Percentiles rank a stretch among this genome's conserved stretches.
Evolutionary conservation across 441 rosid species (phyloP).

Genomic region (Jatropha multifida): DNA sequence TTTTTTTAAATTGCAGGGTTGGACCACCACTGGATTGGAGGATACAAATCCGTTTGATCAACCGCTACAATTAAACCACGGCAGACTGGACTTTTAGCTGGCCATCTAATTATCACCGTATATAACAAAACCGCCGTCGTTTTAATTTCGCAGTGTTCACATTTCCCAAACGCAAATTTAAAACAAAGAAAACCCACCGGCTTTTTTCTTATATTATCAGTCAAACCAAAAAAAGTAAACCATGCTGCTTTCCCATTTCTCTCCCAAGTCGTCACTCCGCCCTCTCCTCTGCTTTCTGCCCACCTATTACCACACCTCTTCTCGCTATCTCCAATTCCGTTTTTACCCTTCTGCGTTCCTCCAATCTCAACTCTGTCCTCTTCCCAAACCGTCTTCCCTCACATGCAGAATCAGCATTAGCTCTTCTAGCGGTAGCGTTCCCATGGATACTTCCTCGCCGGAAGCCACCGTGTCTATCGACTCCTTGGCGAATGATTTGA

Average conservation of each 20-base stretch:
- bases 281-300: conserved; percentile 17
- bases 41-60: too few relatives aligned
- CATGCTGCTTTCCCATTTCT: conserved; percentile 32
- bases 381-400: conserved; percentile 12
- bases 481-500: conserved; percentile 63
- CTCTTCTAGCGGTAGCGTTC: conserved; percentile 22
- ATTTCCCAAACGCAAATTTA: neutral
- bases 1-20: too few relatives aligned
- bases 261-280: conserved; percentile 26
- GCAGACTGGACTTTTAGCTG: neutral
- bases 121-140: neutral
- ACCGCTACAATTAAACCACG: too few relatives aligned
- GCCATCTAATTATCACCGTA: neutral
- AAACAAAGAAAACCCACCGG: neutral
- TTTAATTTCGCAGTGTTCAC: neutral
- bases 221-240: too few relatives aligned
- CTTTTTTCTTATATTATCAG: neutral
- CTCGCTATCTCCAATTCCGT: conserved; percentile 16
- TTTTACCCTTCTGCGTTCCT: conserved; percentile 27
- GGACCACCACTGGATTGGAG: too few relatives aligned
- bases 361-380: conserved; percentile 24
- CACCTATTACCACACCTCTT: conserved; percentile 11
- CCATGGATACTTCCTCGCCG: conserved; percentile 57
- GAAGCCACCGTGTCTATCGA: conserved; percentile 51
- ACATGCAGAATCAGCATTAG: conserved; percentile 32